Conservation (phyloP, 768 basidiomycete species). For the Udeniomyces megalosporus region DNA sequence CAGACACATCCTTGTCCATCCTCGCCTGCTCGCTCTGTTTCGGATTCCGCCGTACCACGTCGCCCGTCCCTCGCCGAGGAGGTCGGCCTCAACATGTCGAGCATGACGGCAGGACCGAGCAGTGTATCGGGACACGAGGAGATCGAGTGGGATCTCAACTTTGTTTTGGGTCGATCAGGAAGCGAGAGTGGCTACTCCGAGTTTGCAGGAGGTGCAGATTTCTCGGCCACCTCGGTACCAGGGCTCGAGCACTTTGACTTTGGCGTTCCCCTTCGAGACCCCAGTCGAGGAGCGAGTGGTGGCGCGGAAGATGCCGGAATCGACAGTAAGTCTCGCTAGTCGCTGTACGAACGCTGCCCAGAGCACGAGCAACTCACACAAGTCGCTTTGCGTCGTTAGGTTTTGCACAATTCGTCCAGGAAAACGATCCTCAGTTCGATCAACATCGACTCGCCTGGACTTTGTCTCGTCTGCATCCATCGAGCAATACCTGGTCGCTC, state of each 20-base stretch:
- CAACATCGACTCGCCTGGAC: constrained; percentile 13
- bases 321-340: constrained; percentile 5
- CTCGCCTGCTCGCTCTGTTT: constrained; percentile 14
- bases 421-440: constrained; percentile 10
- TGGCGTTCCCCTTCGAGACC: no score
- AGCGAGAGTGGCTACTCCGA: neutral
- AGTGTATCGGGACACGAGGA: constrained; percentile 5
- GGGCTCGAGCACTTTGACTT: neutral
- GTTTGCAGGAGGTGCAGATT: neutral
- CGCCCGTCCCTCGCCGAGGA: constrained; percentile 12
- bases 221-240: neutral
- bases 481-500: neutral
- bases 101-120: neutral
- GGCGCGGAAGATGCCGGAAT: neutral
- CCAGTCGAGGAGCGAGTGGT: no score
- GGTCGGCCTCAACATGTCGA: neutral
- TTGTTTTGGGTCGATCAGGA: constrained; percentile 5
- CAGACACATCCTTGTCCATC: neutral
- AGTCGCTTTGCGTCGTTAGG: neutral
- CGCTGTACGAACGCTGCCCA: no score
- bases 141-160: constrained; percentile 15
- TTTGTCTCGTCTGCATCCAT: neutral
- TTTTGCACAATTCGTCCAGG: constrained; percentile 12
- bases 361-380: no score
- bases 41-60: constrained; percentile 16